Base-by-base conservation (phyloP, 1,139 yeast genomes). In the Casaregolazyma suthepensis region DNA sequence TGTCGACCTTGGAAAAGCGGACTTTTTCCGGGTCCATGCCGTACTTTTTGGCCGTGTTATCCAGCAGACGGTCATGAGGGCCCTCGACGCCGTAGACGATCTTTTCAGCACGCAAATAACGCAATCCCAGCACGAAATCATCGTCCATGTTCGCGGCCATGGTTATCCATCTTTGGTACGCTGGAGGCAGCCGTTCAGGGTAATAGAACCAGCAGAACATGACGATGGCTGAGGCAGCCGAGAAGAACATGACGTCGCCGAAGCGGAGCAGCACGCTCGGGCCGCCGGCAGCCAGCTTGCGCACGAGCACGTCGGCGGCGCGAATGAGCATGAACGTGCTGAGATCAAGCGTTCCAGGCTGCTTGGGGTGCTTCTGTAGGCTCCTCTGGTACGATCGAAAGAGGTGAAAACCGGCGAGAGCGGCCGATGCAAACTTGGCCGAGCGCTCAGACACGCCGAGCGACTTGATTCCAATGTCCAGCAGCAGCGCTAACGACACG, bases 121-220 rank as follows among this genome's bases (percentile, higher is more conserved):
- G 60, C 22, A 75, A 65, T 4, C 71, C 70, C 23, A 61, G 57
- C 2, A 71, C 63, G 12, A 75, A 56, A 43, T 68, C 75, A 13
- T 61, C 63, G 57, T 75, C 78, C 68, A 74, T 68, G 43, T 67
- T 63, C 5, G 78, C 75, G 18, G 76, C 75, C 52, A 67, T 64
- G 10, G 77, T 69, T 57, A 75, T 73, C 79, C 79, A 75, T 43
- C 63, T 61, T 26, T 66, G 65, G 57, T 75, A 75, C n/a, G 71
- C 65, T 4, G 68, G 66, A 5, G 75, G 71, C 37, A 75, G 60
- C 43, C 64, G 63, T 13, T 66, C 65, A 1, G 78, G 78, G 49
- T 64, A 57, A 56, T 62, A 73, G 54, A 72, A 71, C 78, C 78
- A 75, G 29, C 69, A 54, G 57, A 66, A 70, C 77, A 75, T 74